Evolutionary conservation across 768 basidiomycete genomes (phyloP), one percentile per base, ranked within the genome.

Genomic region (Agaricus bisporus): DNA sequence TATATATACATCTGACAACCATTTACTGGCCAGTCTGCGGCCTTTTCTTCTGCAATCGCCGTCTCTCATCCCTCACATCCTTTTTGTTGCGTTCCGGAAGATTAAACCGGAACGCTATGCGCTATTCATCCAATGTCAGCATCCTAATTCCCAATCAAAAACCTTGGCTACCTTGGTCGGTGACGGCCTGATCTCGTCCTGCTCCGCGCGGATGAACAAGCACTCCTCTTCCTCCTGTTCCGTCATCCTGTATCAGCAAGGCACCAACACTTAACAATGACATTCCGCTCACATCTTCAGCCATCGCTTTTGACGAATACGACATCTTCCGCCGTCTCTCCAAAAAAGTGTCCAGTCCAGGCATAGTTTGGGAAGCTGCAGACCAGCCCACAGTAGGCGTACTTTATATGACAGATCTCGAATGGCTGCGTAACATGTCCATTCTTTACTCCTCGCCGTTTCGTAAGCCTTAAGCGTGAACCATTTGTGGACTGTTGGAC

Each of bases 361-460:
- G 44, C 52, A 54, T 54, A 15, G 15, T 28, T 32, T 32, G 32
- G 32, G 32, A 11, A 32, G 32, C 32, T 11, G 32, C 11, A 32
- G 11, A 7, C 11, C 5, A 32, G 7, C 29, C 46, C 51, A 17
- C 38, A 18, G 25, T 15, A 32, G 37, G 20, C 43, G 25, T 45
- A 47, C 29, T 54, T 47, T 54, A 47, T 8, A 15, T 47, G 46
- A 32, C 38, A 26, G n/a, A 38, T 46, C 26, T 14, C 43, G 14
- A 45, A 37, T 37, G 18, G 10, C 22, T 28, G 35, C 22, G 32
- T 43, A 37, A n/a, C 36, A 41, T 5, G 32, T 8, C 32, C 32
- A 32, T 32, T 32, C 32, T 32, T 54, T 47, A 54, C 52, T 47
- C 52, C 52, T 54, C 52, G 52, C 52, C 52, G 52, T 37, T 46